Conservation (phyloP, 2,329 filamentous ascomycete genomes). For the Aureobasidium pullulans region DNA sequence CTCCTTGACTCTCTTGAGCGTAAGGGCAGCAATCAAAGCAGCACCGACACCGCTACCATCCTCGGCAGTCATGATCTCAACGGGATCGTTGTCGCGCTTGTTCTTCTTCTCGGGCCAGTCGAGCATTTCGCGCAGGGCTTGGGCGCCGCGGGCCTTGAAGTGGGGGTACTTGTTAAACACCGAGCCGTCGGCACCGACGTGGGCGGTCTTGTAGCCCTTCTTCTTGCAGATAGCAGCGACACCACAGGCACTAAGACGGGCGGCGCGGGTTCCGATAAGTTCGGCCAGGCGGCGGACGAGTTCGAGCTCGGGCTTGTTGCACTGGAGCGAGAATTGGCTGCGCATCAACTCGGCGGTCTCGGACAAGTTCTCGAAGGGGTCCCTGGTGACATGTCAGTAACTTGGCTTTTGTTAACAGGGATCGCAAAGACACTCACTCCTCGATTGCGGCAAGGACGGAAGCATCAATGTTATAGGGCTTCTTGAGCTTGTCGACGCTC, state of each 20-base stretch:
- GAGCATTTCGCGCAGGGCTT: conserved; percentile 87
- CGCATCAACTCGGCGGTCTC: conserved; percentile 81
- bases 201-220: conserved; percentile 80
- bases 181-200: conserved; percentile 92
- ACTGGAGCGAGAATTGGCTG: conserved; percentile 62
- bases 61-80: conserved; percentile 83
- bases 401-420: not conserved
- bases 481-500: conserved; percentile 71
- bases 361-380: conserved; percentile 89
- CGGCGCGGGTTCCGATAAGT: conserved; percentile 88
- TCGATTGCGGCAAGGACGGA: conserved; percentile 92
- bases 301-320: conserved; percentile 74
- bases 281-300: conserved; percentile 83
- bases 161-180: conserved; percentile 99
- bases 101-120: conserved; percentile 79
- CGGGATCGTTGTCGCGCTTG: conserved; percentile 61
- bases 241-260: conserved; percentile 87
- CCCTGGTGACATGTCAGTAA: conserved; percentile 42
- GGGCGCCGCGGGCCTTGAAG: conserved; percentile 86
- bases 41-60: conserved; percentile 97
- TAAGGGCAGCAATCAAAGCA: conserved; percentile 77
- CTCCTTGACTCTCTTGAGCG: conserved; percentile 54
- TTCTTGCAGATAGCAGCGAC: conserved; percentile 95
- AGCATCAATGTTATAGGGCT: conserved; percentile 82
- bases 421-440: conserved; percentile 39